Conservation (phyloP, 2,329 filamentous ascomycete genomes). For the Monilinia aucupariae region DNA sequence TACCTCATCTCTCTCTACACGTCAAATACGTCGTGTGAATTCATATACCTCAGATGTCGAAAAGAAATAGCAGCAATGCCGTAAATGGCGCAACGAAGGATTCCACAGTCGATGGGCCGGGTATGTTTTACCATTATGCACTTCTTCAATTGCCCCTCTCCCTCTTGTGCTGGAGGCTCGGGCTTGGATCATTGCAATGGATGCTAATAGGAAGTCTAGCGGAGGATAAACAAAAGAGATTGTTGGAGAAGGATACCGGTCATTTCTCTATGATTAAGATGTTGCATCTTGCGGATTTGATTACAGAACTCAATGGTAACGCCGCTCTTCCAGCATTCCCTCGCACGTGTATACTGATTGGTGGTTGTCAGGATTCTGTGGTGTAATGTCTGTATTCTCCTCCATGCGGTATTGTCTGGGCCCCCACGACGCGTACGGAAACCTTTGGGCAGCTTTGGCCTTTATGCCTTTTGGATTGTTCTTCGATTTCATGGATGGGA, state of each 20-base stretch:
- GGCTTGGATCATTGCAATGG: constrained; percentile 1
- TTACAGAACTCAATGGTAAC: constrained; percentile 74
- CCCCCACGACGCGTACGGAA: constrained; percentile 56
- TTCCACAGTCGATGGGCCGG: constrained; percentile 38
- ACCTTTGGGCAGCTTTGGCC: constrained; percentile 75
- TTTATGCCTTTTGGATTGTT: constrained; percentile 92
- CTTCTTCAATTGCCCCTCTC: constrained; percentile 8
- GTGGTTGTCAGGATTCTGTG: constrained; percentile 61
- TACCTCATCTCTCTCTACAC: background rate
- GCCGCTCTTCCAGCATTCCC: constrained; percentile 18
- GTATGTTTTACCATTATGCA: constrained; percentile 36
- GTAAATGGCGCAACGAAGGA: constrained; percentile 46
- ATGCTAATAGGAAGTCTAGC: constrained; percentile 39
- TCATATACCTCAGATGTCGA: constrained; percentile 49
- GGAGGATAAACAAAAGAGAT: constrained; percentile 69
- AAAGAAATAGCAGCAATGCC: constrained; percentile 48
- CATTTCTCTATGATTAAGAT: constrained; percentile 67
- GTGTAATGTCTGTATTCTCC: constrained; percentile 92
- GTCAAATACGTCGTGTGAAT: background rate
- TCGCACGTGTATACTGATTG: background rate
- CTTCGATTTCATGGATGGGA: constrained; percentile 97
- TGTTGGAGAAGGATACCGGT: constrained; percentile 63
- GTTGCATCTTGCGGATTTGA: constrained; percentile 75
- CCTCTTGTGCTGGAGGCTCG: background rate
- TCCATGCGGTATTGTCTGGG: constrained; percentile 89